These are phyloP conservation scores for Colletotrichum somersetense DNA, from an alignment of 2,329 filamentous ascomycete species.

Conservation along the genomic window DNA sequence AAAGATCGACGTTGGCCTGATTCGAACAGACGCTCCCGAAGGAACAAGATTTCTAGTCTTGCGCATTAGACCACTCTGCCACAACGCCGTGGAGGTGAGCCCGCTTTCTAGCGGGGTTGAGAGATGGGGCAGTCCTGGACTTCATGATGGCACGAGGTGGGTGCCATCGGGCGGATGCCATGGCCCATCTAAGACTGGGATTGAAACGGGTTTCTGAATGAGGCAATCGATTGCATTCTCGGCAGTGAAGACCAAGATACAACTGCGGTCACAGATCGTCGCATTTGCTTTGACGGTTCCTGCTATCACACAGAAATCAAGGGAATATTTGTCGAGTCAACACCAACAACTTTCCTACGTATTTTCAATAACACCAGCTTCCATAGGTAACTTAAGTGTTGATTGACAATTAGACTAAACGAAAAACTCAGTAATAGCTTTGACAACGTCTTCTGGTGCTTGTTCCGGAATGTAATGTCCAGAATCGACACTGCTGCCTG, in stretches of 20 bases:
- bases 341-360: not conserved
- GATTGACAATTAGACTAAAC: slow-evolving; percentile 40
- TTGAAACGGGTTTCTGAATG: not conserved
- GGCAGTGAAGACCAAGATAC: not conserved
- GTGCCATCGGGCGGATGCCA: not conserved
- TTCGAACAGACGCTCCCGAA: slow-evolving; percentile 41
- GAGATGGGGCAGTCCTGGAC: not conserved
- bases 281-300: not conserved
- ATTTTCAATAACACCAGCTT: not conserved
- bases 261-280: not conserved
- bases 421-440: slow-evolving; percentile 56
- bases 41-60: slow-evolving; percentile 42
- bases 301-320: not conserved
- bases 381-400: too few relatives aligned
- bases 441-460: slow-evolving; percentile 59
- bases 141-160: not conserved
- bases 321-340: not conserved
- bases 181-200: not conserved
- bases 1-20: slow-evolving; percentile 36
- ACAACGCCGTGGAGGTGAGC: slow-evolving; percentile 27
- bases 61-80: slow-evolving; percentile 42
- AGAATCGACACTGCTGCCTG: slow-evolving; percentile 58
- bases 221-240: not conserved
- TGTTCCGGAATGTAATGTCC: slow-evolving; percentile 67
- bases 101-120: slow-evolving; percentile 12